Percentiles rank a stretch among this genome's conserved stretches.
phyloP scores from a whole-genome alignment of 208 protist genomes.

The Porcisia hertigi region DNA sequence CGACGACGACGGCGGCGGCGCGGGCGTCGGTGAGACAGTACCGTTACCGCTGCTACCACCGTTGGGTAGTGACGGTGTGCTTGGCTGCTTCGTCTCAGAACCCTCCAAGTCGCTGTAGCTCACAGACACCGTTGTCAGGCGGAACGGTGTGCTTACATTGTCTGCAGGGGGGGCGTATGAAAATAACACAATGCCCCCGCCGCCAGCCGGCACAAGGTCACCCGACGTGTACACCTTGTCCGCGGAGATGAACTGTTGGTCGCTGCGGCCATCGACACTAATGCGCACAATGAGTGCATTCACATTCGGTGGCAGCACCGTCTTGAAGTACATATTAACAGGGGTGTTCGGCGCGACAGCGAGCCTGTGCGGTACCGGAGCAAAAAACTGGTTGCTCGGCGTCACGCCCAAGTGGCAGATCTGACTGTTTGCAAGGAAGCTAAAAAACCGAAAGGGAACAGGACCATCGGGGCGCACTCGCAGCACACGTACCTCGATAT shows the following conservation, averaged over 20 bases:
- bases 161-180: conserved; percentile 8
- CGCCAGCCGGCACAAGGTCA: conserved; percentile 19
- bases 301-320: conserved; percentile 28
- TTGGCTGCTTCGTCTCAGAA: neutral
- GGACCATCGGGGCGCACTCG: conserved; percentile 53
- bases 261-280: neutral
- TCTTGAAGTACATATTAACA: conserved; percentile 61
- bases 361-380: conserved; percentile 46
- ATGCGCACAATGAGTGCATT: conserved; percentile 30
- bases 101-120: conserved; percentile 11
- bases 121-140: conserved; percentile 24
- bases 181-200: conserved; percentile 24
- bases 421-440: conserved; percentile 72
- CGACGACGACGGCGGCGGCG: neutral
- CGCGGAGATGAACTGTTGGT: conserved; percentile 6
- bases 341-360: conserved; percentile 3
- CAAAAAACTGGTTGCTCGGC: conserved; percentile 49
- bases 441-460: conserved; percentile 80
- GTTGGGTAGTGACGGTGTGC: neutral
- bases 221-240: conserved; percentile 20
- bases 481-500: conserved; percentile 64
- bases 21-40: neutral
- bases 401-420: conserved; percentile 65
- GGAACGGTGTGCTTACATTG: conserved; percentile 3
- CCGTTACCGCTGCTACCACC: neutral